A percentile compares a stretch with the other conserved stretches of the same genome.
Conservation (phyloP, 2,329 filamentous ascomycete species). For the Exophiala sp. region DNA sequence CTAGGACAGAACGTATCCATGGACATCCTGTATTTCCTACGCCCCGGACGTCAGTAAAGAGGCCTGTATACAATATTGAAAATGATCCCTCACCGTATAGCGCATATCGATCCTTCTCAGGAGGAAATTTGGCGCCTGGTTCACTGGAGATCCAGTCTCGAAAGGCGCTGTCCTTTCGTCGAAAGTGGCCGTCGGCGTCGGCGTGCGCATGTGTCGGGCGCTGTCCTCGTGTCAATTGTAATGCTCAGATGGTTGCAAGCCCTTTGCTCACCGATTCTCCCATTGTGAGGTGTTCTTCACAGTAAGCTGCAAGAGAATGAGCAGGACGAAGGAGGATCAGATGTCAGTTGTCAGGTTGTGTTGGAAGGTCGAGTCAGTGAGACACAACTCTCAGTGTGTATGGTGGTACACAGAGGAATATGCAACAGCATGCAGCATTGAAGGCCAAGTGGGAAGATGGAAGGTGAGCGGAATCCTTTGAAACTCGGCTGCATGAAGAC, state of each 20-base stretch:
- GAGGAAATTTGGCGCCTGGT: slow-evolving; percentile 51
- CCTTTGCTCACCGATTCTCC: slow-evolving; percentile 16
- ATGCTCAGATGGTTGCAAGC: neutral
- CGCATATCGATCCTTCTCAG: slow-evolving; percentile 59
- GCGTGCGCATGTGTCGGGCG: slow-evolving; percentile 33
- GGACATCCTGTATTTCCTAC: no score
- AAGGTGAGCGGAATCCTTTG: neutral
- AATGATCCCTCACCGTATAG: slow-evolving; percentile 43
- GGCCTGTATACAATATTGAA: no score
- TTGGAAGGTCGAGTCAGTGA: neutral
- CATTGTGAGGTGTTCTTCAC: slow-evolving; percentile 4
- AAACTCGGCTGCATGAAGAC: neutral
- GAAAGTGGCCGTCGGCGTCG: slow-evolving; percentile 51
- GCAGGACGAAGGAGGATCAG: neutral
- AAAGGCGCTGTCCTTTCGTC: slow-evolving; percentile 53
- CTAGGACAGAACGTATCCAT: no score
- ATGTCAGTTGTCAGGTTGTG: neutral
- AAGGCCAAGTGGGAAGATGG: neutral
- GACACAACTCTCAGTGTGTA: neutral
- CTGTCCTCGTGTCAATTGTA: slow-evolving; percentile 11
- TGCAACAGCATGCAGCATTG: neutral
- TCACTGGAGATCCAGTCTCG: slow-evolving; percentile 55
- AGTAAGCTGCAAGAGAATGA: neutral
- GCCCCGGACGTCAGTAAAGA: no score
- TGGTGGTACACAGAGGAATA: neutral